A percentile compares a stretch with the other conserved stretches of the same genome.
These are phyloP conservation scores for Neoboletus magnificus DNA, from an alignment of 768 basidiomycete genomes.

Conservation along the genomic window DNA sequence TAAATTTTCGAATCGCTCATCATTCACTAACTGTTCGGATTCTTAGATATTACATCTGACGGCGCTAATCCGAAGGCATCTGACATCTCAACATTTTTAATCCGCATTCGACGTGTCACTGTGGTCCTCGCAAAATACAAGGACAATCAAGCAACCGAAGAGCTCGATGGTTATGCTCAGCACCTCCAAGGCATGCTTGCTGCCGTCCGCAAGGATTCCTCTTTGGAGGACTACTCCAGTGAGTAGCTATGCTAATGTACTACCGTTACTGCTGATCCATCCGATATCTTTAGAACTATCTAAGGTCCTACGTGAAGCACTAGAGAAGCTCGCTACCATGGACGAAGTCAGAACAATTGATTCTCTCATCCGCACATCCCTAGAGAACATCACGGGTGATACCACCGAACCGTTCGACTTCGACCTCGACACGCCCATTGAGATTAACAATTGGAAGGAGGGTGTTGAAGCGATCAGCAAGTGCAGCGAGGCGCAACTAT, in stretches of 20 bases:
- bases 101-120: too few species aligned
- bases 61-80: too few species aligned
- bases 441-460: background rate
- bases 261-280: background rate
- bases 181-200: background rate
- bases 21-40: too few species aligned
- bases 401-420: background rate
- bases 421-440: background rate
- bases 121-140: too few species aligned
- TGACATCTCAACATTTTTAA: too few species aligned
- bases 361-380: background rate
- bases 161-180: too few species aligned
- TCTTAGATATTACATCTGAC: too few species aligned
- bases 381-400: background rate
- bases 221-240: background rate
- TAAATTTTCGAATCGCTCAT: too few species aligned
- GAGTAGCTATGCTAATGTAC: background rate
- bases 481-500: background rate
- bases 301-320: background rate
- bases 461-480: background rate
- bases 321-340: background rate
- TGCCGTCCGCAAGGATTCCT: background rate
- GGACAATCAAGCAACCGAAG: too few species aligned
- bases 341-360: background rate
- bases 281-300: background rate